Conservation (phyloP, 78 protist species). For the Dictyostelium firmibasis region DNA sequence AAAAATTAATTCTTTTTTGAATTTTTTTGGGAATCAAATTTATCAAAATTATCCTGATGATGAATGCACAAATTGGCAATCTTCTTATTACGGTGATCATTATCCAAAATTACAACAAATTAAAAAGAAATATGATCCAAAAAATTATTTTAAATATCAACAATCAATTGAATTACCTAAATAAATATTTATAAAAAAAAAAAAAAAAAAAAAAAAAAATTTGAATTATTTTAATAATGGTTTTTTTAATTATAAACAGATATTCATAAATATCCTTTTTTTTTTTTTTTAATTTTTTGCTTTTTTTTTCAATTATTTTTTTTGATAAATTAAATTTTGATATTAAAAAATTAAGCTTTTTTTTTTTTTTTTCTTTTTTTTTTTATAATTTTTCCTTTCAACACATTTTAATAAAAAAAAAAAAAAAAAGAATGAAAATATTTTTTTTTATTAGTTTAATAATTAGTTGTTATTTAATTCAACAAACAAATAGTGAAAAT, state of each 20-base stretch:
- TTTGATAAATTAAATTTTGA: not conserved
- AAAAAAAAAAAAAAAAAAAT: not conserved
- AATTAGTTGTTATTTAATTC: not conserved
- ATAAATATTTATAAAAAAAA: not conserved
- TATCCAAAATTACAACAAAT: conserved; percentile 2
- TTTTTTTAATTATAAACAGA: no score
- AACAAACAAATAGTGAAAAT: not conserved
- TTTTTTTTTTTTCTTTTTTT: not conserved
- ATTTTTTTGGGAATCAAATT: not conserved
- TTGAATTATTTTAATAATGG: not conserved
- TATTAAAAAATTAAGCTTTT: not conserved
- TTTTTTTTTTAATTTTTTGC: not conserved
- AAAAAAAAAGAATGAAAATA: not conserved
- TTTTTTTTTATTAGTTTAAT: not conserved
- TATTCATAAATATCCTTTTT: not conserved
- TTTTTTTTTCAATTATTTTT: not conserved
- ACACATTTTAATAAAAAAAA: not conserved
- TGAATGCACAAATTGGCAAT: not conserved
- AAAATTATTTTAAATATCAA: conserved; percentile 9
- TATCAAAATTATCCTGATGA: conserved; percentile 30
- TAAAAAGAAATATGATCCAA: conserved; percentile 15
- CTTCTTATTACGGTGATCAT: not conserved
- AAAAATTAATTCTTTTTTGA: not conserved
- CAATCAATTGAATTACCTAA: conserved; percentile 24
- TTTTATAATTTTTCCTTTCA: not conserved